Base-by-base conservation (phyloP, 805 yeast species). In the Wickerhamiella kurtzmanii region DNA sequence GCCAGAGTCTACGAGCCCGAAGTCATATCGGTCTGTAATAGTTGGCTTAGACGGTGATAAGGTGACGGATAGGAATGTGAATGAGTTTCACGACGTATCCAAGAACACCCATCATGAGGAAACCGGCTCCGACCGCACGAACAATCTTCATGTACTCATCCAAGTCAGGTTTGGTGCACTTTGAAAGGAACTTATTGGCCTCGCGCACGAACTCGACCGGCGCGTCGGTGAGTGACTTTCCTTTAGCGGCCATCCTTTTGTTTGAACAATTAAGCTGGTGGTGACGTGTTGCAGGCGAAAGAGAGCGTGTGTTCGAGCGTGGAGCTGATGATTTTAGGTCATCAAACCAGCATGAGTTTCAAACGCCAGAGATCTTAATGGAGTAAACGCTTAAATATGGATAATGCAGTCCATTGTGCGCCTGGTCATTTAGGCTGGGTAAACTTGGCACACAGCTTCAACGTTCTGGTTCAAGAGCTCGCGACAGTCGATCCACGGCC, bases 71-170 rank as follows among this genome's bases (percentile, higher is more conserved):
- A 63, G 96, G 96, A 61, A 88, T 88, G 70, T 88, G 96, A 59
- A 88, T 73, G 60, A 89, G 77, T 71, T 89, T 89, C 69, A 92
- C 92, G 61, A 80, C 83, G 70, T 87, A 89, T 49, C 98, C 98
- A 61, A 92, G 94, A 60, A 85, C 82, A 62, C 98, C 98, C 88
- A 89, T 92, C 77, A 89, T 89, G 58, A 89, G 72, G 69, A 89
- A 89, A 56, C 98, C 98, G 53, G 88, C 74, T 60, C 97, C 97
- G 45, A 89, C 97, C 45, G 96, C 96, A 68, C 92, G 82, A 54
- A 92, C 76, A 62, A 89, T 82, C 67, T 82, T 81, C 50, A 79
- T 59, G 73, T 84, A 89, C 69, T 89, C 98, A 64, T 82, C 84
- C 63, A 74, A 70, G 64, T 79, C 80, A 57, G 98, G 98, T 70